Evolutionary conservation across 2,329 filamentous ascomycete species (phyloP).

Genomic region (Sarocladium strictum): DNA sequence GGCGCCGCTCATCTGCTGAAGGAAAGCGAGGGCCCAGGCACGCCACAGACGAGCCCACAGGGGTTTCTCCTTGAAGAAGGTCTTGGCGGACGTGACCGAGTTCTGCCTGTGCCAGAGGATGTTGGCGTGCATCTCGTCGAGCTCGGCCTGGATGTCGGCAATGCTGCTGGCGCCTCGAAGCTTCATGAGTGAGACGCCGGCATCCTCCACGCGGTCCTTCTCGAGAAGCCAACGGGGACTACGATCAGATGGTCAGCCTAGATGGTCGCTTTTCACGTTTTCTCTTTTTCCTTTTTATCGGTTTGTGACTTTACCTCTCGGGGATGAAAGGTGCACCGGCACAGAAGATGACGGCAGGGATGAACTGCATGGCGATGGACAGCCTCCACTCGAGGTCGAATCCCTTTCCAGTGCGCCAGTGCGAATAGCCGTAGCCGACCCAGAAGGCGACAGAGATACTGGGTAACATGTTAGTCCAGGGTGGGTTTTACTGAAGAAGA

Average conservation of each 20-base stretch:
- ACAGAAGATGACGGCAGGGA: constrained; percentile 25
- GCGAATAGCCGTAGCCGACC: constrained; percentile 27
- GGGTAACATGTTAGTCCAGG: background rate
- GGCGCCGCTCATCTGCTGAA: constrained; percentile 30
- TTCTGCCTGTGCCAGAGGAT: constrained; percentile 22
- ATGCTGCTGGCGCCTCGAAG: constrained; percentile 19
- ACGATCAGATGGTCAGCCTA: background rate
- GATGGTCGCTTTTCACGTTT: too few species aligned
- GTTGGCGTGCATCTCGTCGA: constrained; percentile 21
- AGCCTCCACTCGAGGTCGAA: constrained; percentile 26
- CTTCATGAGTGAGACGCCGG: constrained; percentile 20
- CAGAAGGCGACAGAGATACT: constrained; percentile 19
- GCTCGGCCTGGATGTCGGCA: constrained; percentile 20
- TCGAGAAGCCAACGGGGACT: constrained; percentile 29
- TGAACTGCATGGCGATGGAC: constrained; percentile 26
- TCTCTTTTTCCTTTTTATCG: too few species aligned
- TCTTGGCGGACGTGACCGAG: constrained; percentile 17
- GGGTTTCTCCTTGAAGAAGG: constrained; percentile 24
- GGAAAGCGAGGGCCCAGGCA: constrained; percentile 25
- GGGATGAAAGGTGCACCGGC: constrained; percentile 24
- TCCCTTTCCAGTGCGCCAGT: constrained; percentile 25
- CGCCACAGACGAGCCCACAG: constrained; percentile 28
- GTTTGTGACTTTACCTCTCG: constrained; percentile 21
- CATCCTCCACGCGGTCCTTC: constrained; percentile 21
- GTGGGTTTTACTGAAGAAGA: background rate